Base-by-base conservation (phyloP, 106 monocot species). In the Dioscorea dumetorum region DNA sequence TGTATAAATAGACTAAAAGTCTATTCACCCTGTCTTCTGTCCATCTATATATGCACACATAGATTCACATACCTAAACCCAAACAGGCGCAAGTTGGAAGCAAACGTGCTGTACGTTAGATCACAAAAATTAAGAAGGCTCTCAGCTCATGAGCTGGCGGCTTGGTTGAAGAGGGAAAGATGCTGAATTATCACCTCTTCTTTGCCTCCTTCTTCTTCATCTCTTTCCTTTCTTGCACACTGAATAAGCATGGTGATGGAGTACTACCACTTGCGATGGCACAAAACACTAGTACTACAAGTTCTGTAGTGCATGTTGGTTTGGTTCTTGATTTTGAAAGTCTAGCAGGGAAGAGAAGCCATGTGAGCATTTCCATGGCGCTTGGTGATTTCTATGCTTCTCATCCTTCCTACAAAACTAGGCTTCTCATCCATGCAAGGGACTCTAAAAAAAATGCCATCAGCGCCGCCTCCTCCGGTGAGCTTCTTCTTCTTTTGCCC, bases 361-460 rank as follows among this genome's bases (percentile, higher is more conserved):
- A 34, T 8, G 19, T 61, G 1, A 67, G 67, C 62, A 67, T 81
- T 21, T 71, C 66, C 11, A 64, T 81, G 75, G 75, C 80, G 2
- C 12, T 71, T 0, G 76, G 76, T 24, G 75, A 81, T n/a, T 75
- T 81, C 72, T 81, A 81, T 48, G 52, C 61, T 10, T 33, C 22
- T 1, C 64, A 76, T 22, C 11, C 32, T 6, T 67, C 75, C 49
- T 67, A 48, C 22, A 72, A 28, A n/a, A 81, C 71, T 4, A 64
- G 71, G 57, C 24, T 81, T 22, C 31, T 34, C 18, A 60, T 81
- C 22, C 66, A 81, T 11, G 3, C 8, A 2, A 18, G 71, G 49
- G 71, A 81, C 51, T 75, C 75, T 56, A 48, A 61, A 17, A 9
- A 24, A 9, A 21, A 49, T 23, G 22, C 22, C 35, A 23, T 81